Evolutionary conservation across 768 basidiomycete species (phyloP).

Genomic region (Daedaleopsis nitida): DNA sequence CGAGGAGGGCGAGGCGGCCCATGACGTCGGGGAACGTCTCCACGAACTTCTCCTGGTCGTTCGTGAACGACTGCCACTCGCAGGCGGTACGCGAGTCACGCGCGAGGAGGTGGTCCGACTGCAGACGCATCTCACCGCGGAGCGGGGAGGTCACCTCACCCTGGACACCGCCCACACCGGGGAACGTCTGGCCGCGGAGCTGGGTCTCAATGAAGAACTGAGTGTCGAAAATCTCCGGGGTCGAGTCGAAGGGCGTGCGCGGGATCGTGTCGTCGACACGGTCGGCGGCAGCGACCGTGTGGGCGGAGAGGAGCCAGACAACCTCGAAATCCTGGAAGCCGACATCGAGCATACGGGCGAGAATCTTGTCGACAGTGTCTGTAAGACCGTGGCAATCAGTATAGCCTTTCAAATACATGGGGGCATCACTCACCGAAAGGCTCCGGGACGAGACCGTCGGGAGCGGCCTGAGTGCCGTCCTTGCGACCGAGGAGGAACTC

Average conservation of each 20-base stretch:
- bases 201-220: conserved; percentile 48
- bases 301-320: conserved; percentile 36
- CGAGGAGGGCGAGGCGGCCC: conserved; percentile 11
- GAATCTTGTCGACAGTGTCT: conserved; percentile 26
- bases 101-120: conserved; percentile 31
- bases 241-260: conserved; percentile 48
- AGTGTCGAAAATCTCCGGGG: conserved; percentile 44
- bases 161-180: conserved; percentile 32
- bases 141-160: conserved; percentile 32
- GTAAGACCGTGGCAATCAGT: no score
- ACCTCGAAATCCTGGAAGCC: conserved; percentile 37
- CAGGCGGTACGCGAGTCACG: conserved; percentile 35
- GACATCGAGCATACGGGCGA: conserved; percentile 35
- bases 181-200: conserved; percentile 45
- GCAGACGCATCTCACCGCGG: conserved; percentile 33
- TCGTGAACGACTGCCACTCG: conserved; percentile 33
- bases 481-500: conserved; percentile 37
- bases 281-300: conserved; percentile 22
- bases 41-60: conserved; percentile 17
- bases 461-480: conserved; percentile 16
- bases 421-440: conserved; percentile 7
- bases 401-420: background rate
- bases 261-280: conserved; percentile 28
- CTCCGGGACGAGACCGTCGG: conserved; percentile 21
- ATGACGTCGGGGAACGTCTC: conserved; percentile 18